These are phyloP conservation scores for Pythium aphanidermatum DNA, from an alignment of 352 stramenopile genomes.

Conservation along the genomic window DNA sequence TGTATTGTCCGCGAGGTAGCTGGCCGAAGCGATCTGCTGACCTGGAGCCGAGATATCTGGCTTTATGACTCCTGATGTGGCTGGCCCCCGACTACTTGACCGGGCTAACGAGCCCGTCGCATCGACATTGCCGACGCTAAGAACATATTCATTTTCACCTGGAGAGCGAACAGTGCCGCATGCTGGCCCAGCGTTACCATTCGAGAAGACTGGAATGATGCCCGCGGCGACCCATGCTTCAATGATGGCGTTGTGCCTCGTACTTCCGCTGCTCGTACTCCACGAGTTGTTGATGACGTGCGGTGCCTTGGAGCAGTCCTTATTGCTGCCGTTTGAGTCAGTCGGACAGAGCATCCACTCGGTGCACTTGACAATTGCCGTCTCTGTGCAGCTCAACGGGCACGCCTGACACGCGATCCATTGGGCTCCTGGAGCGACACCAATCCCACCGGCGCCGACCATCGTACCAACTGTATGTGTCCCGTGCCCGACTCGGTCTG, in stretches of 20 bases:
- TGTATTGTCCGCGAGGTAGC: not conserved
- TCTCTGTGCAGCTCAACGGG: slow-evolving; percentile 12
- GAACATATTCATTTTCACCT: slow-evolving; percentile 16
- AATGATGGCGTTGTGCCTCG: slow-evolving; percentile 6
- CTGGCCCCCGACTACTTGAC: slow-evolving; percentile 14
- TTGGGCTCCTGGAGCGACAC: slow-evolving; percentile 12
- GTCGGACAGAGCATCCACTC: slow-evolving; percentile 23
- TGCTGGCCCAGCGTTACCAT: slow-evolving; percentile 15
- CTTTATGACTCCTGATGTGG: slow-evolving; percentile 6
- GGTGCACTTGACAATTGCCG: slow-evolving; percentile 14
- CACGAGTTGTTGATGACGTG: slow-evolving; percentile 20
- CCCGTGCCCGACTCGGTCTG: slow-evolving; percentile 55
- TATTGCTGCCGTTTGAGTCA: slow-evolving; percentile 12
- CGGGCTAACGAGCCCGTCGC: slow-evolving; percentile 2
- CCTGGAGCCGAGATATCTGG: slow-evolving; percentile 16
- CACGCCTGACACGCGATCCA: slow-evolving; percentile 26
- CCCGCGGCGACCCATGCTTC: slow-evolving; percentile 15
- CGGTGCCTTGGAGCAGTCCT: slow-evolving; percentile 18
- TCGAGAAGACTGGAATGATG: slow-evolving; percentile 24
- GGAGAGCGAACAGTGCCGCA: slow-evolving; percentile 8
- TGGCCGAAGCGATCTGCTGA: not conserved
- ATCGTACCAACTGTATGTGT: slow-evolving; percentile 58
- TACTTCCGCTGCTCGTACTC: slow-evolving; percentile 4
- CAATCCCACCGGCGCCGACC: too few species aligned
- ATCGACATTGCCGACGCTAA: slow-evolving; percentile 19